These are phyloP conservation scores for Backusella liffmaniae DNA, from an alignment of 192 early-diverging fungal species.

Conservation along the genomic window DNA sequence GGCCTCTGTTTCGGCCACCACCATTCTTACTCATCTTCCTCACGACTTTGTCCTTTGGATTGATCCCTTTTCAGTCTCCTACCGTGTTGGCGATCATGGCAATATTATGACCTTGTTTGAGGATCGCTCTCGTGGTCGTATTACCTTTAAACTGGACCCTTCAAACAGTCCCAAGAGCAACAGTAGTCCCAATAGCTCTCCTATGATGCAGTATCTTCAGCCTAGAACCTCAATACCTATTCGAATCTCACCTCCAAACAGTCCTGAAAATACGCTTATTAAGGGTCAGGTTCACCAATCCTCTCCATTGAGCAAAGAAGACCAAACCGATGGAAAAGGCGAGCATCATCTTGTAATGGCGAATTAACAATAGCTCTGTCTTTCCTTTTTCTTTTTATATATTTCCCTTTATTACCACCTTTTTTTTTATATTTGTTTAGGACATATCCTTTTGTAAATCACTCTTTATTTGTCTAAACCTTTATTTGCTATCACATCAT, in stretches of 20 bases:
- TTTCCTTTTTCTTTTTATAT: background rate
- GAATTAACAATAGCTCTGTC: background rate
- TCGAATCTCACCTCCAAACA: constrained; percentile 36
- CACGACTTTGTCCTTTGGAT: constrained; percentile 74
- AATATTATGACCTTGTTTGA: constrained; percentile 68
- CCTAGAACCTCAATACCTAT: constrained; percentile 33
- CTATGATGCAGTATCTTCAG: constrained; percentile 30
- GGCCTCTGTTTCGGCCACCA: constrained; percentile 40
- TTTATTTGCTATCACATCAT: background rate
- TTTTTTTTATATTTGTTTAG: constrained; percentile 1
- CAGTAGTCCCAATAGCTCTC: constrained; percentile 26
- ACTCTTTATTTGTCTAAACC: background rate
- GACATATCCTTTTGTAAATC: constrained; percentile 1
- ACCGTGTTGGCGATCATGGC: constrained; percentile 71
- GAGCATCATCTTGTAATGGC: background rate
- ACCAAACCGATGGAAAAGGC: constrained; percentile 4
- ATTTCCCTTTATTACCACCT: background rate
- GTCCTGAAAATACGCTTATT: constrained; percentile 21
- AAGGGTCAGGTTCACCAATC: constrained; percentile 6
- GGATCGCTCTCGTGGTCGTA: constrained; percentile 48
- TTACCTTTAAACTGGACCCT: constrained; percentile 31
- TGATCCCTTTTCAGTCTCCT: constrained; percentile 74
- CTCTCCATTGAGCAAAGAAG: constrained; percentile 25
- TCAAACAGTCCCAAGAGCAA: background rate
- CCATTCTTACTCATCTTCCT: constrained; percentile 57